Evolutionary conservation across 2,329 filamentous ascomycete genomes (phyloP).

Genomic region (Diaporthe aspalathi): DNA sequence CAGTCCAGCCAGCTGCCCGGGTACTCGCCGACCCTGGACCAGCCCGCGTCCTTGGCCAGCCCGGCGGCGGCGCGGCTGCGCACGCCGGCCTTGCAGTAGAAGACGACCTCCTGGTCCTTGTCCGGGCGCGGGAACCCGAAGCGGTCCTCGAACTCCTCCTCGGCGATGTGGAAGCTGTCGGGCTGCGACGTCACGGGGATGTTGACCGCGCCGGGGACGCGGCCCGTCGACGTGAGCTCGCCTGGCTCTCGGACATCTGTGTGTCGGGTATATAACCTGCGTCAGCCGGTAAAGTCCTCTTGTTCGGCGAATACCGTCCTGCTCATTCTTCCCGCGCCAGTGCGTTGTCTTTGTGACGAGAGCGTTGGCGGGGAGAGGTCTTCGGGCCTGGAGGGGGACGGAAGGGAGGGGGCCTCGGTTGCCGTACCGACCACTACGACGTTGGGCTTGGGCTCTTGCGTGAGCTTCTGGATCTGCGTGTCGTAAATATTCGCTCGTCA

Average conservation of each 20-base stretch:
- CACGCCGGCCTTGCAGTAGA: constrained; percentile 95
- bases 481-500: not conserved
- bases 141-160: constrained; percentile 83
- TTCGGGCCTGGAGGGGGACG: not conserved
- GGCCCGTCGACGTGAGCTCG: constrained; percentile 73
- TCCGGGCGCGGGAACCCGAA: constrained; percentile 80
- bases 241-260: constrained; percentile 78
- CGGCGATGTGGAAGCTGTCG: constrained; percentile 80
- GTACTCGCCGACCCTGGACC: constrained; percentile 77
- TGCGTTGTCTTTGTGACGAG: not conserved
- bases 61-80: constrained; percentile 81
- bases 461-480: constrained; percentile 55
- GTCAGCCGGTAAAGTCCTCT: not conserved
- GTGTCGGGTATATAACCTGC: no score
- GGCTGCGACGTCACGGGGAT: constrained; percentile 82
- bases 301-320: not conserved
- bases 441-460: constrained; percentile 46
- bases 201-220: constrained; percentile 85
- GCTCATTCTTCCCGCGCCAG: not conserved
- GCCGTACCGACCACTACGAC: constrained; percentile 61
- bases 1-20: constrained; percentile 86
- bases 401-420: not conserved
- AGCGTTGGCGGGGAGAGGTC: not conserved
- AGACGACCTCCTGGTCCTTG: constrained; percentile 72
- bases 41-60: constrained; percentile 82